Base-by-base conservation (phyloP, 2,329 filamentous ascomycete species). In the Ascochyta rabiei region DNA sequence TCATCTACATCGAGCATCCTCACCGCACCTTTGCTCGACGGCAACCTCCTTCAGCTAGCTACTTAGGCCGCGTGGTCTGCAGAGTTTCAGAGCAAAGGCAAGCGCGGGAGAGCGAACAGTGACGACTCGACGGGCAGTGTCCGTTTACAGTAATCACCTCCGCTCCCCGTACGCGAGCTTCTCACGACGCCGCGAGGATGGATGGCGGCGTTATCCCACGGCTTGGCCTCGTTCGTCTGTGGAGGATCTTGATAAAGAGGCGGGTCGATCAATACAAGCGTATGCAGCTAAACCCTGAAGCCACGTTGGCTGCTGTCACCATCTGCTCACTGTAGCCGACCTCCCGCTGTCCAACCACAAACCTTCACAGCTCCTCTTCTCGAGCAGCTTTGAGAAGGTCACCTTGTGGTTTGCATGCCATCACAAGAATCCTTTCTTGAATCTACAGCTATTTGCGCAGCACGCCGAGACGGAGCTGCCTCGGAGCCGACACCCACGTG, bases 251-350 rank as follows among this genome's bases (percentile, higher is more conserved):
- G 52, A 56, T 54, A 60, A 60, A 67, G 63, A 71, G 64, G 69
- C 71, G 71, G 71, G 72, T 73, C 72, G 72, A 75, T 75, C 72
- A 73, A 63, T 62, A 67, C 71, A 71, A 73, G 69, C 67, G 70
- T 62, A 68, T 73, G 70, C 71, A 73, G 68, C 70, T 70, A 71
- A 68, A 72, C 67, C 72, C 68, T 68, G 71, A 62, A 68, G 70
- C 72, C 72, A 73, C 71, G 71, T 73, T 75, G 66, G 65, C 59
- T 65, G 65, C 65, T 66, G 62, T 66, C 66, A 63, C 60, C 63
- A 55, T 54, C 63, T 62, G 55, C 60, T 49, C 49, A 33, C 46
- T 62, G 43, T 61, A 67, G 51, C 64, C 67, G 62, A 64, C 56
- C 54, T 60, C 56, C 51, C 59, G 56, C 54, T 51, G 50, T 47